Evolutionary conservation across 2,329 filamentous ascomycete genomes (phyloP).

Genomic region (Xylaria sp.): DNA sequence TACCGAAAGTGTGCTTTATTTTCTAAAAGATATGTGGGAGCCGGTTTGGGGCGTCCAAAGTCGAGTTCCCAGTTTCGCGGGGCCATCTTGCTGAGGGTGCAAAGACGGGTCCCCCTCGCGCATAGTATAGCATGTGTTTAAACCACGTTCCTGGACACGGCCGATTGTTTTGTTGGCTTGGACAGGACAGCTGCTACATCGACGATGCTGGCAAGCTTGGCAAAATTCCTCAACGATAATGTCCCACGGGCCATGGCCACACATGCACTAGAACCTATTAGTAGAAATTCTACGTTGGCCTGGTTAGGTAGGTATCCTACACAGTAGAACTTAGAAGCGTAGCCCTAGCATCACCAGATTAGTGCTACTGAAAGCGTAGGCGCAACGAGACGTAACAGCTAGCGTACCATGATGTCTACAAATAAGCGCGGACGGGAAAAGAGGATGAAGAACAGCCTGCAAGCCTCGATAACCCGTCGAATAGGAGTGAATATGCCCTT

Average conservation of each 20-base stretch:
- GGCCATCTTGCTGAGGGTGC: not conserved
- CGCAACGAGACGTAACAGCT: not conserved
- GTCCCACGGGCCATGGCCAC: not conserved
- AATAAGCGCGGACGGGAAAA: not conserved
- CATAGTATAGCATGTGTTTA: not conserved
- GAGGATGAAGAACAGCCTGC: not conserved
- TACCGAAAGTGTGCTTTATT: conserved; percentile 8
- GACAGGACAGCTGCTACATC: not conserved
- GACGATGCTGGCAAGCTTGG: not conserved
- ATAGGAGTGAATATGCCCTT: not conserved
- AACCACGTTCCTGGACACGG: not conserved
- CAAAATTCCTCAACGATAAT: not conserved
- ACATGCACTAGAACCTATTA: not conserved
- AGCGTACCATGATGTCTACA: not conserved
- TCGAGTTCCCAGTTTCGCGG: conserved; percentile 9
- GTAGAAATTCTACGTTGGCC: not conserved
- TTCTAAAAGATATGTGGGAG: conserved; percentile 10
- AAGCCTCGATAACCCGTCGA: not conserved
- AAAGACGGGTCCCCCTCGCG: not conserved
- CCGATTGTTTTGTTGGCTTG: not conserved
- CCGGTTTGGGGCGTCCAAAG: conserved; percentile 12
- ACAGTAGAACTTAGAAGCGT: not conserved
- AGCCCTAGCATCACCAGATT: not conserved
- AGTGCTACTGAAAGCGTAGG: not conserved
- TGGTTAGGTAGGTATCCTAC: not conserved